These are phyloP conservation scores for Chenopodium suecicum DNA, from an alignment of 148 eudicot species.

Conservation along the genomic window DNA sequence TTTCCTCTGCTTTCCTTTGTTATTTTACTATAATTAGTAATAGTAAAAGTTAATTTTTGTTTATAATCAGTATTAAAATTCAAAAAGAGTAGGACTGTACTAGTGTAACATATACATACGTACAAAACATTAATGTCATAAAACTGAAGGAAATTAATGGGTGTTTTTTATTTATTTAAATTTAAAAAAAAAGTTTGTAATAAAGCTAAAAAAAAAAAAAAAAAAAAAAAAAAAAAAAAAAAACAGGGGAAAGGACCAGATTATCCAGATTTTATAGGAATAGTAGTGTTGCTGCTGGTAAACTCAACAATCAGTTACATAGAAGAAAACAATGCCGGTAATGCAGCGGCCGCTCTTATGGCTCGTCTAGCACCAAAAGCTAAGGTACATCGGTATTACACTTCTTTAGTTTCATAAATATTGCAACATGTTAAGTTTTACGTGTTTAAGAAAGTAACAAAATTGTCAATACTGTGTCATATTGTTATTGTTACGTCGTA, in stretches of 20 bases:
- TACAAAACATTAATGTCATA: neutral
- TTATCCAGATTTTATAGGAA: conserved; percentile 59
- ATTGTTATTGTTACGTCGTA: no score
- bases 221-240: neutral
- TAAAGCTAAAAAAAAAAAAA: no score
- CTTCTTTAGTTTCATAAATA: no score
- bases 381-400: conserved; percentile 36
- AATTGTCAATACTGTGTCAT: neutral
- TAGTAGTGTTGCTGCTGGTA: conserved; percentile 40
- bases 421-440: neutral
- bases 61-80: neutral
- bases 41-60: no score
- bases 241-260: conserved; percentile 40
- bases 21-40: no score
- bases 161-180: no score
- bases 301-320: conserved; percentile 49
- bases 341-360: conserved; percentile 55
- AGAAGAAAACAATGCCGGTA: conserved; percentile 51
- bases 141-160: no score
- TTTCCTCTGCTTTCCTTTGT: neutral
- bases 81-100: neutral
- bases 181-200: neutral
- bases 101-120: neutral
- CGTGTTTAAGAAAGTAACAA: neutral
- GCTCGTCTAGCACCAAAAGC: conserved; percentile 64